Evolutionary conservation across 139 green algal genomes (phyloP).

Genomic region (Trebouxia sp.): DNA sequence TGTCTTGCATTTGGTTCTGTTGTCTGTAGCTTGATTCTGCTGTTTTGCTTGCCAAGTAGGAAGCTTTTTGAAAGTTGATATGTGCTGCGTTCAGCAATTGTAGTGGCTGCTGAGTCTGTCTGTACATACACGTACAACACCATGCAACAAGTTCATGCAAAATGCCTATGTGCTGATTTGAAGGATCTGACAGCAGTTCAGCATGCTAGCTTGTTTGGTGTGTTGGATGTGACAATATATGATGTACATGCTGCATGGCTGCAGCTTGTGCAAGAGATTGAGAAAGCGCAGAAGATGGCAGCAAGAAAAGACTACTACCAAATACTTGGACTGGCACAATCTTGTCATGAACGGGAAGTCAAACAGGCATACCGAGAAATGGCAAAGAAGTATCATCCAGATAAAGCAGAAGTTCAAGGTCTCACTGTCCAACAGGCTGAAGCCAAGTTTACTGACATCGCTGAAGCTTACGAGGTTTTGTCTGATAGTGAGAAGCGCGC

Average conservation of each 20-base stretch:
- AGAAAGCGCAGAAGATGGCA: slow-evolving; percentile 34
- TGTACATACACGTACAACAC: too few species aligned
- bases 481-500: slow-evolving; percentile 61
- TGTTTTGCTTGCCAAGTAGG: too few species aligned
- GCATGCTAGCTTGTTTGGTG: too few species aligned
- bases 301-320: slow-evolving; percentile 73
- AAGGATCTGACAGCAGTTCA: too few species aligned
- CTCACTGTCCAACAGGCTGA: slow-evolving; percentile 37
- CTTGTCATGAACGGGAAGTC: not conserved
- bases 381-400: slow-evolving; percentile 35
- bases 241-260: too few species aligned
- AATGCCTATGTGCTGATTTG: too few species aligned
- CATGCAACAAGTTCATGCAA: too few species aligned
- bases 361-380: slow-evolving; percentile 34
- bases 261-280: slow-evolving; percentile 31
- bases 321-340: slow-evolving; percentile 53
- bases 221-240: too few species aligned
- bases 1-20: not conserved
- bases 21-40: too few species aligned
- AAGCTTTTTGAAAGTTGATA: too few species aligned
- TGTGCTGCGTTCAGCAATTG: too few species aligned
- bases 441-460: slow-evolving; percentile 55
- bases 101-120: too few species aligned
- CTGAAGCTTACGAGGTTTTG: slow-evolving; percentile 66
- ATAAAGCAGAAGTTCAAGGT: slow-evolving; percentile 45